Evolutionary conservation across 2,329 filamentous ascomycete genomes (phyloP).

Genomic region (Leptoxyphium fumago): DNA sequence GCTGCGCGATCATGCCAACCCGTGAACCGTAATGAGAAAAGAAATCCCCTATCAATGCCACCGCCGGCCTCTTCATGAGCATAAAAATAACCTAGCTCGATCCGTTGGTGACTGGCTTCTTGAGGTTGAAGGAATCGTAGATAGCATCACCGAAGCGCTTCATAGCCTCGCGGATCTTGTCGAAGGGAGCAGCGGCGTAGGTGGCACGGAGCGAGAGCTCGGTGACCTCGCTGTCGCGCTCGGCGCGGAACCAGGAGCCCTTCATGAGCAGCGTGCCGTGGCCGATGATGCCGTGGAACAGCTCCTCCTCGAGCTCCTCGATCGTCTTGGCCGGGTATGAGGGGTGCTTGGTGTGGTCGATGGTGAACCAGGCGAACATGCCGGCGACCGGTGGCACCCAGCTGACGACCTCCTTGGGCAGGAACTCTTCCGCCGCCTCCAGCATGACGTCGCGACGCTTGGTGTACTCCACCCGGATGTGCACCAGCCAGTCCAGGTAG

Average conservation of each 20-base stretch:
- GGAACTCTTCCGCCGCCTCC: constrained; percentile 60
- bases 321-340: constrained; percentile 38
- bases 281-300: constrained; percentile 64
- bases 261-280: constrained; percentile 67
- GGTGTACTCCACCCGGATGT: constrained; percentile 70
- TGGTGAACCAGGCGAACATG: constrained; percentile 82
- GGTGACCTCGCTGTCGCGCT: constrained; percentile 41
- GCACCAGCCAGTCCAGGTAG: constrained; percentile 78
- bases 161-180: constrained; percentile 36
- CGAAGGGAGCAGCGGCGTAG: constrained; percentile 58
- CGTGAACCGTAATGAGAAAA: too few relatives aligned
- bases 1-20: too few relatives aligned
- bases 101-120: constrained; percentile 4
- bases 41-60: constrained; percentile 1
- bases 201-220: constrained; percentile 82
- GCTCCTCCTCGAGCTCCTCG: constrained; percentile 62
- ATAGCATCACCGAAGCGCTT: constrained; percentile 60
- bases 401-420: constrained; percentile 59
- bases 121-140: constrained; percentile 42
- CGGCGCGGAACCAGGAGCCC: constrained; percentile 83
- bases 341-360: constrained; percentile 55
- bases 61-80: constrained; percentile 1
- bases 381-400: constrained; percentile 73
- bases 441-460: constrained; percentile 62
- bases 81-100: not conserved